Base-by-base conservation (phyloP, 2,329 filamentous ascomycete genomes). In the Tolypocladium cylindrosporum region DNA sequence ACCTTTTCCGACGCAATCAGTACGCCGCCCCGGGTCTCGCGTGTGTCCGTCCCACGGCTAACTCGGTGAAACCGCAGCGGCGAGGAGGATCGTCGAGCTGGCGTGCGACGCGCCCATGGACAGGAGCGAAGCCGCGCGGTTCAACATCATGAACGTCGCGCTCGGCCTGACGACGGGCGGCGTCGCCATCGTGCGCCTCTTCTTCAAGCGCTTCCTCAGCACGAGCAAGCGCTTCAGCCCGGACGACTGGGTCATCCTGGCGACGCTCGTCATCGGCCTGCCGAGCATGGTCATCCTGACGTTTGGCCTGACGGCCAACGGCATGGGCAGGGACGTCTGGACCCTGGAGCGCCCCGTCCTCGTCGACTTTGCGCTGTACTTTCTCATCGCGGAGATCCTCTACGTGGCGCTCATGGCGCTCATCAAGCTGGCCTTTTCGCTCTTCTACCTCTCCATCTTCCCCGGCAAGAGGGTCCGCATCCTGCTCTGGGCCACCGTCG, bases 371-470 rank as follows among this genome's bases (percentile, higher is more conserved):
- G 45, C 13, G 7, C 27, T 50, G 6, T 50, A 31, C 16, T 50
- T 50, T 6, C 27, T 50, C 45, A 50, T 50, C 16, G 27, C 24
- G 14, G 45, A 50, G 5, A 4, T 50, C 45, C 45, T 50, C 27
- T 50, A 50, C 45, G 14, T 50, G 8, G 27, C 45, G 45, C 27
- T 34, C 2, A 50, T 50, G 45, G 45, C 14, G 16, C 45, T 50
- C 27, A 24, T n/a, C 27, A 50, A 50, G 45, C 41, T 45, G 13
- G 57, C 59, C 55, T 54, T 61, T 11, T 55, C 57, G 21, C 31
- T 55, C 13, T 58, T 58, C 39, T 55, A 58, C 53, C 54, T 58
- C 8, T 39, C 54, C 37, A 58, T 58, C 19, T 55, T 55, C 36
- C 53, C 54, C 10, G 57, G 57, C 53, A 34, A 34, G 41, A 9